Evolutionary conservation across 164 flowering plant genomes (phyloP).

Genomic region (Aristolochia fimbriata): DNA sequence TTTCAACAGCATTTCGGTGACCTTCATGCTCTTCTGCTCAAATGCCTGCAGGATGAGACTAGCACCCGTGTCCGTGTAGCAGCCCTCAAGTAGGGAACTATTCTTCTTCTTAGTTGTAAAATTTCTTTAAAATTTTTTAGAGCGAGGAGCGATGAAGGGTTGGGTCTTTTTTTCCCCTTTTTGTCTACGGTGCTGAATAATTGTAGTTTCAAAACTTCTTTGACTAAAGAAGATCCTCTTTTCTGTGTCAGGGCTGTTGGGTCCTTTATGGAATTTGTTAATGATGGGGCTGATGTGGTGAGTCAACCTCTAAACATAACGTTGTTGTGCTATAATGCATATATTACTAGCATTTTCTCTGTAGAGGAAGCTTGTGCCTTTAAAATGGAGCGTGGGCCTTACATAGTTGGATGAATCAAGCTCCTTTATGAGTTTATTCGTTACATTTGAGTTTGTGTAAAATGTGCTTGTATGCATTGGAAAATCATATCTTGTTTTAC

Average conservation of each 20-base stretch:
- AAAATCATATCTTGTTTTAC: background rate
- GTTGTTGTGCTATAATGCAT: background rate
- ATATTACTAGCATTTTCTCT: too few relatives aligned
- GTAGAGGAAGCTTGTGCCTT: too few relatives aligned
- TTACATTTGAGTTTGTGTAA: too few relatives aligned
- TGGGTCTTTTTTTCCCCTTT: background rate
- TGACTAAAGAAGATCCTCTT: background rate
- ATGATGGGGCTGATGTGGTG: slow-evolving; percentile 84
- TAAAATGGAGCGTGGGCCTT: too few relatives aligned
- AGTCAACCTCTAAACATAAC: slow-evolving; percentile 14
- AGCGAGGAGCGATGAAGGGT: background rate
- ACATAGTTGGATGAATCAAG: too few relatives aligned
- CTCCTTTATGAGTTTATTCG: too few relatives aligned
- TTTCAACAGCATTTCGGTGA: slow-evolving; percentile 75
- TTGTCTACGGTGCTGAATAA: background rate
- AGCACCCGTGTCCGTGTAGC: slow-evolving; percentile 93
- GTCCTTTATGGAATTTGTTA: slow-evolving; percentile 81
- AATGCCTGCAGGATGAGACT: slow-evolving; percentile 84
- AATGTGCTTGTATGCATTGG: too few relatives aligned
- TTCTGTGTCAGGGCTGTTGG: slow-evolving; percentile 77
- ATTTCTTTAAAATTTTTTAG: background rate
- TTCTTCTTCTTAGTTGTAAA: background rate
- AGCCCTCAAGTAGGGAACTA: slow-evolving; percentile 68
- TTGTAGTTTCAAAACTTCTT: background rate
- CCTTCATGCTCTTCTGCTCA: slow-evolving; percentile 71